These are phyloP conservation scores for Stachybotrys elegans DNA, from an alignment of 2,329 filamentous ascomycete genomes.

Conservation along the genomic window DNA sequence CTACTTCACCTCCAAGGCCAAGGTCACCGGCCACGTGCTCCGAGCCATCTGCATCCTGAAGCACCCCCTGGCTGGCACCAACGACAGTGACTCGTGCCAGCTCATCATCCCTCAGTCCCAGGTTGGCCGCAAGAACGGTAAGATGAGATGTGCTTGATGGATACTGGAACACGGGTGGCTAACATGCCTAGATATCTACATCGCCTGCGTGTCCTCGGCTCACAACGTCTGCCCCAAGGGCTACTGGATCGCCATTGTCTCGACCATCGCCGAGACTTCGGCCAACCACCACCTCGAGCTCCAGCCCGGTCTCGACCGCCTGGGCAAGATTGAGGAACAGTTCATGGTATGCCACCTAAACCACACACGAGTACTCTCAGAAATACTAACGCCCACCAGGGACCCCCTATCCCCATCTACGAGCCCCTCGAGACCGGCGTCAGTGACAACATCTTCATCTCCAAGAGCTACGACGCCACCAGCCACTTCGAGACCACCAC, in stretches of 20 bases:
- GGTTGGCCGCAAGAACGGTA: slow-evolving; percentile 93
- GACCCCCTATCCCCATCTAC: slow-evolving; percentile 86
- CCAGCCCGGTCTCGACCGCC: slow-evolving; percentile 82
- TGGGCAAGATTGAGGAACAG: slow-evolving; percentile 92
- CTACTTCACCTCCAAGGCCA: slow-evolving; percentile 89
- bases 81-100: slow-evolving; percentile 83
- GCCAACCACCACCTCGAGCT: slow-evolving; percentile 96
- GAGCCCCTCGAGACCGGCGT: slow-evolving; percentile 79
- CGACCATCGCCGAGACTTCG: slow-evolving; percentile 86
- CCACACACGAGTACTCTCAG: neutral
- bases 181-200: slow-evolving; percentile 72
- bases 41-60: slow-evolving; percentile 97
- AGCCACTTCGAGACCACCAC: slow-evolving; percentile 92
- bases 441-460: slow-evolving; percentile 92
- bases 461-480: slow-evolving; percentile 96
- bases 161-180: slow-evolving; percentile 1
- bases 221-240: slow-evolving; percentile 99
- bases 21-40: slow-evolving; percentile 82
- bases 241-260: slow-evolving; percentile 98
- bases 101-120: slow-evolving; percentile 98
- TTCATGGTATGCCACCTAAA: slow-evolving; percentile 64
- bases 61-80: slow-evolving; percentile 87
- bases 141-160: slow-evolving; percentile 21
- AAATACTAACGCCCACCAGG: slow-evolving; percentile 29
- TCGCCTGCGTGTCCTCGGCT: slow-evolving; percentile 89